A percentile compares a stretch with the other conserved stretches of the same genome.
These are phyloP conservation scores for Fusarium newnesense DNA, from an alignment of 2,329 filamentous ascomycete genomes.

Conservation along the genomic window DNA sequence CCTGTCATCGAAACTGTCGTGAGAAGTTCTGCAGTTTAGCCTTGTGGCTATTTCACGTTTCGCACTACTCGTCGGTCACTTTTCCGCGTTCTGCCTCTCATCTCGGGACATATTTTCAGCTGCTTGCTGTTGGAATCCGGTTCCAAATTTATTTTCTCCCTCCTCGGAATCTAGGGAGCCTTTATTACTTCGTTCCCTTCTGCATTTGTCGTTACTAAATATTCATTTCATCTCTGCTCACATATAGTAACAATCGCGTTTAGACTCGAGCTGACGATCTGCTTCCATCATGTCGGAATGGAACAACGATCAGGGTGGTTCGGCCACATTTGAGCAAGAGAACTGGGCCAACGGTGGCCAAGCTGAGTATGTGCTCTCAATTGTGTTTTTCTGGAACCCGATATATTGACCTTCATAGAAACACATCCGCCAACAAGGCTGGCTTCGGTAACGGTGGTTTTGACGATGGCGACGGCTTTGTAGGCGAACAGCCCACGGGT, in stretches of 20 bases:
- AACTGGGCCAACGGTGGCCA: constrained; percentile 2
- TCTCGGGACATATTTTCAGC: neutral
- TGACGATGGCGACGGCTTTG: neutral
- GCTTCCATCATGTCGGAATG: constrained; percentile 25
- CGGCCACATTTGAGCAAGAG: constrained; percentile 1
- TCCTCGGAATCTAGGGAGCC: neutral
- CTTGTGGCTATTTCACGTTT: neutral
- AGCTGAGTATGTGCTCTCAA: constrained; percentile 7
- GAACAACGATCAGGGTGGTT: constrained; percentile 13
- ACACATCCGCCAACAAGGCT: constrained; percentile 1
- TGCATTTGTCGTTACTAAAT: neutral
- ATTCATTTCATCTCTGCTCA: neutral
- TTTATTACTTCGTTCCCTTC: neutral
- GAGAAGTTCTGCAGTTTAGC: neutral
- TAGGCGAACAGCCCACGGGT: constrained; percentile 6
- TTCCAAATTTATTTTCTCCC: neutral
- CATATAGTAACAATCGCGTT: neutral
- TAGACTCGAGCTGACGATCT: neutral
- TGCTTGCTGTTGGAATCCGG: neutral
- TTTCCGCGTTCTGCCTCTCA: neutral
- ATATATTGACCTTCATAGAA: constrained; percentile 3
- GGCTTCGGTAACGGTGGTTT: constrained; percentile 2
- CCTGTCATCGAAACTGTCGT: neutral
- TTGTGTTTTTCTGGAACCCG: too few species aligned
- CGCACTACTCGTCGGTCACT: neutral